Evolutionary conservation across 2,329 filamentous ascomycete species (phyloP).

Genomic region (Chlorencoelia australis): DNA sequence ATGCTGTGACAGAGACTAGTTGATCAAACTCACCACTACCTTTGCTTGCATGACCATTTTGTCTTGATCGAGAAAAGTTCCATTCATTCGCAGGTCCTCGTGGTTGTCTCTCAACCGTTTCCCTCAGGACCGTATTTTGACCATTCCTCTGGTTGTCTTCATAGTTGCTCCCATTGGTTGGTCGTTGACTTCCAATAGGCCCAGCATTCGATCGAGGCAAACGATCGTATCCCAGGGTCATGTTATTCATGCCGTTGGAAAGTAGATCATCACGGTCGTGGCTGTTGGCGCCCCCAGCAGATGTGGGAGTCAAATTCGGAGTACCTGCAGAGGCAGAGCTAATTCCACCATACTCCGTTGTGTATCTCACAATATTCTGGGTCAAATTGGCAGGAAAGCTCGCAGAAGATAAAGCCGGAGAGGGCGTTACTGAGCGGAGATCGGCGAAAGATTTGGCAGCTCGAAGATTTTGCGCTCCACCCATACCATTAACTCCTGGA

Average conservation of each 20-base stretch:
- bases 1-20: slow-evolving; percentile 15
- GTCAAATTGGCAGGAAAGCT: slow-evolving; percentile 68
- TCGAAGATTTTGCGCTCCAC: slow-evolving; percentile 69
- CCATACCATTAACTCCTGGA: slow-evolving; percentile 47
- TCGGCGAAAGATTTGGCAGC: slow-evolving; percentile 96
- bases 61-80: slow-evolving; percentile 43
- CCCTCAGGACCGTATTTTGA: slow-evolving; percentile 27
- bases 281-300: slow-evolving; percentile 51
- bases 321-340: slow-evolving; percentile 52
- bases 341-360: slow-evolving; percentile 41
- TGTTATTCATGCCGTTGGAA: slow-evolving; percentile 44
- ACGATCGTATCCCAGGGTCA: slow-evolving; percentile 41
- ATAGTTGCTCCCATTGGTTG: slow-evolving; percentile 31
- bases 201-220: slow-evolving; percentile 33
- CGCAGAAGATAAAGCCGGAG: slow-evolving; percentile 78
- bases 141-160: slow-evolving; percentile 23
- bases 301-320: slow-evolving; percentile 65
- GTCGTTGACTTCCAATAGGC: slow-evolving; percentile 56
- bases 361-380: slow-evolving; percentile 50
- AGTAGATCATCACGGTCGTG: slow-evolving; percentile 23
- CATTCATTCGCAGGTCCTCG: slow-evolving; percentile 45
- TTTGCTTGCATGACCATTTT: slow-evolving; percentile 51
- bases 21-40: slow-evolving; percentile 43
- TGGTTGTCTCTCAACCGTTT: slow-evolving; percentile 56
- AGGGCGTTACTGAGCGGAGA: slow-evolving; percentile 87